phyloP scores from a whole-genome alignment of 352 stramenopile species.

The Blastocystis sp. region DNA sequence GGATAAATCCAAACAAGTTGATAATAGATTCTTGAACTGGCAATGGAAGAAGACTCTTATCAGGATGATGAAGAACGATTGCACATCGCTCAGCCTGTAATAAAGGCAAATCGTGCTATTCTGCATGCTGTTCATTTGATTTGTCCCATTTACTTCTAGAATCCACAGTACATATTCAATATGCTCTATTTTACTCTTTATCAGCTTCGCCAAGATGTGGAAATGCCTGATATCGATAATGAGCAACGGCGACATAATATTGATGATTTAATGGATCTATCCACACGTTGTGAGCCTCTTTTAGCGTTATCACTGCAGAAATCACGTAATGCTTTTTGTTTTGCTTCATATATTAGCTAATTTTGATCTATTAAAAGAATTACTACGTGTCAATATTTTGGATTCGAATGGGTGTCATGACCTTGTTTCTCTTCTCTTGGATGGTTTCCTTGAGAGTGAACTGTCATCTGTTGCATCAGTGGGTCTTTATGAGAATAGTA shows the following conservation, averaged over 20 bases:
- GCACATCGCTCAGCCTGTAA: constrained; percentile 30
- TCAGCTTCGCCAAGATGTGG: neutral
- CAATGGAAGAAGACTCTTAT: neutral
- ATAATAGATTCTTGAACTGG: constrained; percentile 40
- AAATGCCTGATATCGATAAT: neutral
- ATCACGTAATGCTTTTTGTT: neutral
- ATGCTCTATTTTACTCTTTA: constrained; percentile 61
- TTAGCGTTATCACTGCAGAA: neutral
- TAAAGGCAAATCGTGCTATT: neutral
- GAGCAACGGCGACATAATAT: constrained; percentile 30
- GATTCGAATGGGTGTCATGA: constrained; percentile 1
- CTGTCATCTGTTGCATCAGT: neutral
- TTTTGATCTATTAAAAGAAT: neutral
- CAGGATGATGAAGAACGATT: neutral
- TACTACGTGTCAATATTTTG: neutral
- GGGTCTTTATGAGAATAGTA: constrained; percentile 27
- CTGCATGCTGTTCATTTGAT: neutral
- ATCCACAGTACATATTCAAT: constrained; percentile 48
- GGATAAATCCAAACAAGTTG: neutral
- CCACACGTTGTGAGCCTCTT: constrained; percentile 1
- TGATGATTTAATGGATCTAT: constrained; percentile 2
- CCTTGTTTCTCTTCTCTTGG: constrained; percentile 3
- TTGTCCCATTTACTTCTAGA: neutral
- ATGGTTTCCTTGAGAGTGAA: constrained; percentile 26
- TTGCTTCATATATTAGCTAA: neutral